Evolutionary conservation across 805 yeast genomes (phyloP), one percentile per base, ranked within the genome.

Genomic region (Zygosaccharomyces kombuchaensis): DNA sequence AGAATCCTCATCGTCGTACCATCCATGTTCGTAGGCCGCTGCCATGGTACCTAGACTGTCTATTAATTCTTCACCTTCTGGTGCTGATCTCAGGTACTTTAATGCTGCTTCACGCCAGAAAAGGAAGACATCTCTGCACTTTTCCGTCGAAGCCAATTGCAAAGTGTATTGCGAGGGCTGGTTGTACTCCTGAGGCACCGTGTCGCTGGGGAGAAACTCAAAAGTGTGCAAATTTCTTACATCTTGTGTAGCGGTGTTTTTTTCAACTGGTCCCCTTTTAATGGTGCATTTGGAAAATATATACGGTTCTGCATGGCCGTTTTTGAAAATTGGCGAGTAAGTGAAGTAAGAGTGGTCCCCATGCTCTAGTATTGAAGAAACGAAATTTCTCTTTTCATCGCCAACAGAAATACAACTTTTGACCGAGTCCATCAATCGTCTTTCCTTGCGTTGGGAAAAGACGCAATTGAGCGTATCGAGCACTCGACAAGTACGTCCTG

Each of bases 11-110:
- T 73, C 76, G 39, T 69, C 72, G 40, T 71, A 69, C 60, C 74
- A 78, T 0, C 84, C 84, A 47, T 63, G 61, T 35, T 75, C 77
- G 52, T 79, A 81, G 43, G 71, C 75, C 2, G 66, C 62, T 0
- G 74, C 71, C 34, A 77, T 43, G 2, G 62, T 59, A 2, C 71
- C 74, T 8, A 81, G 51, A 17, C 71, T 71, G 35, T 81, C 81
- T 9, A 74, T 68, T 40, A 79, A 56, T 34, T 78, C 82, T 34
- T 74, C 79, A 48, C 79, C 66, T 30, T 78, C 84, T 7, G 52
- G 47, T 48, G 78, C 84, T 10, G 60, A 64, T 36, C 60, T 54
- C 12, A 69, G 55, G 25, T 52, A 50, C 36, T 48, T 66, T 2
- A 65, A 56, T 0, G 69, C 65, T 40, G 65, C 53, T 5, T 57